These are phyloP conservation scores for Neurospora sp. DNA, from an alignment of 495 filamentous ascomycete genomes.

Conservation along the genomic window DNA sequence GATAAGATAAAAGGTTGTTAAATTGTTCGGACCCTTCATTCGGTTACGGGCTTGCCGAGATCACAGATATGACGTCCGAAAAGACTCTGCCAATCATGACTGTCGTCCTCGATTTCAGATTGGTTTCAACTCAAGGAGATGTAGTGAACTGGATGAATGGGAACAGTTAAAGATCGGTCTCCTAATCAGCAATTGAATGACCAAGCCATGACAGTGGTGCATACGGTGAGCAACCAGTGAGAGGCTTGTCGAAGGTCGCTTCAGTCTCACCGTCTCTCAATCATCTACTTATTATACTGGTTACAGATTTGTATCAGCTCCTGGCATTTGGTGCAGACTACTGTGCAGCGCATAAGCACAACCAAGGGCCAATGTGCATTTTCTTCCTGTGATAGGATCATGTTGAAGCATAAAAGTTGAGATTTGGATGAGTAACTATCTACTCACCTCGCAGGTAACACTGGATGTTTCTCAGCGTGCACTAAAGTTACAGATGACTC, in stretches of 20 bases:
- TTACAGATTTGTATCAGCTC: background rate
- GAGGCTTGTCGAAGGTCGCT: background rate
- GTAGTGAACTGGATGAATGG: background rate
- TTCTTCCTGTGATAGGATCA: background rate
- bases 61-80: background rate
- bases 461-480: background rate
- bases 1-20: background rate
- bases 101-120: background rate
- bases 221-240: background rate
- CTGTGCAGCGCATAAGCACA: background rate
- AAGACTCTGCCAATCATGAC: background rate
- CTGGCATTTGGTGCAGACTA: background rate
- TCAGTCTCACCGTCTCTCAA: background rate
- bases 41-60: background rate
- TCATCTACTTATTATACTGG: background rate
- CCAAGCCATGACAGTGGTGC: background rate
- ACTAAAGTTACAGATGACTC: background rate
- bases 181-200: background rate
- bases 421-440: background rate
- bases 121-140: background rate
- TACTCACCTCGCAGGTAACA: background rate
- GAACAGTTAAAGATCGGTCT: background rate
- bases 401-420: background rate
- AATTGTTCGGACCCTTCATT: background rate
- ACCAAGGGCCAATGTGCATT: background rate